Base-by-base conservation (phyloP, 2,329 filamentous ascomycete species). In the Neonectria hederae region DNA sequence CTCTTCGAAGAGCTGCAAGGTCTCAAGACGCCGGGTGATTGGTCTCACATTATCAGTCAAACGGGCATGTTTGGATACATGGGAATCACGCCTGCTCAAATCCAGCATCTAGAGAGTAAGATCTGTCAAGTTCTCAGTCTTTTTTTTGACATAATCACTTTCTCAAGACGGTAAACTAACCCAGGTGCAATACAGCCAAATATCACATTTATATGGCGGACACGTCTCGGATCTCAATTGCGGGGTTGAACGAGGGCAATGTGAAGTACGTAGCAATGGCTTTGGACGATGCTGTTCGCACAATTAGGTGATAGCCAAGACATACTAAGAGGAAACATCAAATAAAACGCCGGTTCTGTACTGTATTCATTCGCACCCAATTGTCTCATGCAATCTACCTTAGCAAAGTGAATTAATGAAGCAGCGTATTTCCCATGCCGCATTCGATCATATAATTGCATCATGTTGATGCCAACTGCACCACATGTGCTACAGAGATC, bases 11-110 rank as follows among this genome's bases (percentile, higher is more conserved):
- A 76, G 63, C 69, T 80, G 11, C 45, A 65, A 3, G 59, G 59
- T 11, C 68, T 77, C 5, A 56, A 72, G 14, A 76, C 76, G 3
- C 77, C 78, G 0, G 78, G 78, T 0, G 65, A 74, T 38, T 81
- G 79, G 79, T 65, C 67, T 7, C 77, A 78, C 45, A 65, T 80
- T 10, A 67, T 75, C 1, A 72, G 73, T 43, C 78, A 81, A 68
- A 76, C 66, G 28, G 78, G 78, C 54, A 80, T 80, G 78, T 80
- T 80, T 71, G 73, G 73, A 4, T 79, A 75, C 68, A 83, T 83
- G 2, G 86, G 85, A 0, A 74, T 88, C 67, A 81, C 67, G 10
- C 19, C 60, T 1, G 24, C 60, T 14, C 60, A 63, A 24, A 63
- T 63, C 10, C 17, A n/a, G 7, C 22, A 54, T 19, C 43, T 63